Evolutionary conservation across 208 protist species (phyloP), one percentile per base, ranked within the genome.

Genomic region (Trypanosoma theileri): DNA sequence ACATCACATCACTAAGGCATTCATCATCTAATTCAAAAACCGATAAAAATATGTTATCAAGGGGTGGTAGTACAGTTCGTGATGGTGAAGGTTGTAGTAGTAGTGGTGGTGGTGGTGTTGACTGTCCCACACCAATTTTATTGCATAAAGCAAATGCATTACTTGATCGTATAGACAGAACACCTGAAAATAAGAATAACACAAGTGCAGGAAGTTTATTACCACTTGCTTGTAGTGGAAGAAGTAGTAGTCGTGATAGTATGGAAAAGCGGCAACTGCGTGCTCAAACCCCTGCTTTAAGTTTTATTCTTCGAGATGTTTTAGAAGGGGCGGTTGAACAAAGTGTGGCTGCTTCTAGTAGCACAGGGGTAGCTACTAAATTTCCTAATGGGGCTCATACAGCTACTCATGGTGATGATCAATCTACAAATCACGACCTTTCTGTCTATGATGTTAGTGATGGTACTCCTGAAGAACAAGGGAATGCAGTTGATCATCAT

Each of bases 371-470:
- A 19, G 28, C 22, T 35, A 16, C 13, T 9, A 58, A n/a, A 12
- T 66, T 31, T 21, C 17, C 61, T 14, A 17, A 26, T 45, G 61
- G 48, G 28, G 0, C 7, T 16, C 14, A n/a, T 17, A 50, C 3
- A n/a, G 35, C 35, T 17, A 22, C 7, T 16, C 4, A 14, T 9
- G 28, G 31, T 10, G 51, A 66, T 58, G 61, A 66, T 44, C 50
- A 45, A 22, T 58, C 19, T 26, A 58, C 35, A 21, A 66, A 57
- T 6, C 48, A 66, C 1, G 51, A 57, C 17, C 19, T 56, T 1
- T 28, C 40, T 12, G 26, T 21, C 10, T 57, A 48, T 40, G 52
- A 58, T 58, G 61, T 58, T 35, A 57, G 61, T 40, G 61, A 66
- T 16, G 51, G 61, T 42, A 56, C 28, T 45, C 17, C 24, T 46